Percentiles rank a stretch among this genome's conserved stretches.
phyloP scores from a whole-genome alignment of 306 rosid species.

The Cucurbita pepo region DNA sequence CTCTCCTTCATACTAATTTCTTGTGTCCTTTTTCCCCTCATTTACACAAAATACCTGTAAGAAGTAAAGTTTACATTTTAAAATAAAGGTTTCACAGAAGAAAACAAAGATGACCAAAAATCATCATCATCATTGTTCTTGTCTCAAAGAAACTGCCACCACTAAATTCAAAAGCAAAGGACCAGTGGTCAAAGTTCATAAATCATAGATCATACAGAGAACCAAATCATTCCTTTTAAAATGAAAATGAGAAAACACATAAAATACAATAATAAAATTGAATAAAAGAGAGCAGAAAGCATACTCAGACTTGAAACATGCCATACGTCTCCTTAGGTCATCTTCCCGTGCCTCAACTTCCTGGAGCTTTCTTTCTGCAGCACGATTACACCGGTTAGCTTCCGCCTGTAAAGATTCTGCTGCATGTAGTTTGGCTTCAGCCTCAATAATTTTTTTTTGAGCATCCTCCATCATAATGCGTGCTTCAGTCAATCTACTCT shows the following conservation, averaged over 20 bases:
- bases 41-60: too few relatives aligned
- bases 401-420: slow-evolving; percentile 71
- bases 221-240: not conserved
- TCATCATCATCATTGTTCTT: not conserved
- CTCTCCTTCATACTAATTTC: too few relatives aligned
- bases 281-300: slow-evolving; percentile 7
- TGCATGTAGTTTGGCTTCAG: slow-evolving; percentile 51
- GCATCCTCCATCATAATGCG: slow-evolving; percentile 46
- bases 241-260: not conserved
- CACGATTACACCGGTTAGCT: slow-evolving; percentile 41
- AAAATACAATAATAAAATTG: not conserved
- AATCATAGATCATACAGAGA: not conserved
- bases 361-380: slow-evolving; percentile 75
- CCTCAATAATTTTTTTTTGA: slow-evolving; percentile 44
- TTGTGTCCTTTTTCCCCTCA: too few relatives aligned
- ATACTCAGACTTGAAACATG: slow-evolving; percentile 72
- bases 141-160: not conserved
- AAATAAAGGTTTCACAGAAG: too few relatives aligned
- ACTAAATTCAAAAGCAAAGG: not conserved
- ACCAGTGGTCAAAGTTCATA: not conserved
- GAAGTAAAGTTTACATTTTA: too few relatives aligned
- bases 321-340: slow-evolving; percentile 58
- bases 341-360: slow-evolving; percentile 94
- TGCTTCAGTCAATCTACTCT: slow-evolving; percentile 65
- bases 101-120: not conserved